Base-by-base conservation (phyloP, 2,329 filamentous ascomycete species). In the Beauveria sp. region DNA sequence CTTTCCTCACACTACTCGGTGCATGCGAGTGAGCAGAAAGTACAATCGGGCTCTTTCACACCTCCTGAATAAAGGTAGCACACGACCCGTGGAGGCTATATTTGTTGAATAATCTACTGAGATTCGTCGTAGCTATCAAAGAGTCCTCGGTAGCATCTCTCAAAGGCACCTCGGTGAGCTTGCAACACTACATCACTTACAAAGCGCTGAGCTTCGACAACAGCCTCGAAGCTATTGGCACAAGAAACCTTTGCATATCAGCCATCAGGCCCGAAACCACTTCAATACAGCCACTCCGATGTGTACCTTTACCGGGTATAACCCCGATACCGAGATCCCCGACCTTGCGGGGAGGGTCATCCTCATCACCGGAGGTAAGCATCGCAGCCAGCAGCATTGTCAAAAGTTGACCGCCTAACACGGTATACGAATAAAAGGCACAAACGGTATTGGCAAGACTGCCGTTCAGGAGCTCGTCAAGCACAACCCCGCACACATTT, bases 401-500 rank as follows among this genome's bases (percentile, higher is more conserved):
- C 14, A 22, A 46, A 43, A 14, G 14, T 4, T 20, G 14, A 38
- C 43, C 22, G 53, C 2, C 12, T 9, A 43, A 2, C 28, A 16
- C 22, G n/a, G 20, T 14, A 5, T 28, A 46, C 48, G 49, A 59
- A 8, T 12, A 5, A 0, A 3, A 70, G 80, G 79, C 73, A 74
- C 70, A 6, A 66, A 66, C 14, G 71, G 71, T 6, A 61, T 73
- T 3, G 71, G 71, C 16, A 66, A 62, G 22, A 66, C 68, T 0
- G 65, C 71, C 3, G 65, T 73, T 3, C 63, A 68, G 5, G 67
- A 72, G 7, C 66, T 73, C 42, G 63, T 67, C 20, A 65, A 64
- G 14, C 82, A 84, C 67, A 69, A 73, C 8, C 81, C 83, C 1
- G 71, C 73, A 1, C 77, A 82, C 61, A 80, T 86, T 64, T 85